Evolutionary conservation across 352 stramenopile genomes (phyloP), one percentile per base, ranked within the genome.

Genomic region (Saprolegnia parasitica): DNA sequence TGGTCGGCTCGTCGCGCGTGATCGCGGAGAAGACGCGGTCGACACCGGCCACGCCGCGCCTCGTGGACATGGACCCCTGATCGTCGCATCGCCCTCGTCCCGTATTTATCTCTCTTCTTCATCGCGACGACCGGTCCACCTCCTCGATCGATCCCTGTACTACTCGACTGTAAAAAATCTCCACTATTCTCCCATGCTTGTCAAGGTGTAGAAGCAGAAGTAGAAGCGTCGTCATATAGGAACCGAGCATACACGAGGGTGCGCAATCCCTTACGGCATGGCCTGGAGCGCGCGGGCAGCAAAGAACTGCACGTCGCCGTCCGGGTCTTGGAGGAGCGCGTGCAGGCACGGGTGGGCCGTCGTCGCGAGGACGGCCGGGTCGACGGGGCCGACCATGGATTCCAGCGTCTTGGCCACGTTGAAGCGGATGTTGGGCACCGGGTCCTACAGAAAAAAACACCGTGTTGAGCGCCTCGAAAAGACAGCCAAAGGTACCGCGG

Each of bases 401-500:
- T 96, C 83, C 35, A 99, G 78, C 32, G 89, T 96, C 81, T 99
- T 99, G 24, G 96, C 95, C 40, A 99, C 95, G 78, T 99, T 99
- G 73, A 99, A 99, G 26, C 97, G 91, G 62, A 99, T 98, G 79
- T 99, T 99, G 4, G 97, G 91, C 11, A 99, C 92, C n/a, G 89
- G 86, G 72, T 96, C 88, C 84, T 96, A 71, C 58, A 74, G 56
- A 56, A 72, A 46, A 26, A 73, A 29, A 42, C n/a, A 65, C 32
- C 46, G 20, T 46, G n/a, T n/a, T n/a, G n/a, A n/a, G n/a, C n/a
- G n/a, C n/a, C n/a, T n/a, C n/a, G n/a, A n/a, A 45, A 54, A 70
- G 21, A 66, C 40, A 63, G 60, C 18, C 23, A 4, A 8, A 35
- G 64, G 67, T 46, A 79, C 63, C 37, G 42, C 24, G 20, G 63